These are phyloP conservation scores for Herpomyces periplanetae DNA, from an alignment of 2,329 filamentous ascomycete species.

Conservation along the genomic window DNA sequence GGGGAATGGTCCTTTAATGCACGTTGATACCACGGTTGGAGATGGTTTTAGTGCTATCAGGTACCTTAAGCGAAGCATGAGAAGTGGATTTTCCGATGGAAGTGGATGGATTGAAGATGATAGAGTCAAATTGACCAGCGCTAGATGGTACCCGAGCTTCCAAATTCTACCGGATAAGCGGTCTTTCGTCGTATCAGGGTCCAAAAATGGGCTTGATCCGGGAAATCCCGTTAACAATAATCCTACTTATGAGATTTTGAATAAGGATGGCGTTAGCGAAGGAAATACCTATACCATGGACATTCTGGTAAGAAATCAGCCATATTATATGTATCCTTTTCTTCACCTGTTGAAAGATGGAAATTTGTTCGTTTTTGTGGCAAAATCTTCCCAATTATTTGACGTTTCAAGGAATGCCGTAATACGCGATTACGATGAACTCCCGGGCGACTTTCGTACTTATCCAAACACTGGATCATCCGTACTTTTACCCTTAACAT, in stretches of 20 bases:
- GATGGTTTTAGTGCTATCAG: conserved; percentile 18
- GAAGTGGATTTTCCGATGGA: conserved; percentile 11
- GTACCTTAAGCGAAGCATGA: conserved; percentile 12
- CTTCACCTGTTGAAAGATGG: conserved; percentile 17
- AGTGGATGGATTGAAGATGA: conserved; percentile 15
- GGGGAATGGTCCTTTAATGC: conserved; percentile 15
- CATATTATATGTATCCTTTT: conserved; percentile 23
- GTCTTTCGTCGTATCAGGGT: conserved; percentile 19
- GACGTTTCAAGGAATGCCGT: conserved; percentile 11
- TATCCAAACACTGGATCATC: conserved; percentile 20
- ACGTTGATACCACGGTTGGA: conserved; percentile 16
- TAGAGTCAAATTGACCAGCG: conserved; percentile 13
- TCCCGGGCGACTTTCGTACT: conserved; percentile 16
- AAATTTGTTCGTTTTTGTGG: conserved; percentile 15
- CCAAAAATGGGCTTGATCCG: conserved; percentile 16
- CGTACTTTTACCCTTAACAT: conserved; percentile 14
- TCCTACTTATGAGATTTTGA: conserved; percentile 20
- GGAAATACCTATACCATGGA: conserved; percentile 13
- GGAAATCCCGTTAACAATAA: conserved; percentile 17
- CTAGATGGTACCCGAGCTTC: conserved; percentile 19
- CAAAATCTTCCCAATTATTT: conserved; percentile 17
- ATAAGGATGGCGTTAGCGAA: conserved; percentile 10
- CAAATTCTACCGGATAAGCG: conserved; percentile 17
- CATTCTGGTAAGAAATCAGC: conserved; percentile 16
- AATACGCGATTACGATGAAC: conserved; percentile 12